Base-by-base conservation (phyloP, 2,329 filamentous ascomycete genomes). In the Hymenoscyphus linearis region DNA sequence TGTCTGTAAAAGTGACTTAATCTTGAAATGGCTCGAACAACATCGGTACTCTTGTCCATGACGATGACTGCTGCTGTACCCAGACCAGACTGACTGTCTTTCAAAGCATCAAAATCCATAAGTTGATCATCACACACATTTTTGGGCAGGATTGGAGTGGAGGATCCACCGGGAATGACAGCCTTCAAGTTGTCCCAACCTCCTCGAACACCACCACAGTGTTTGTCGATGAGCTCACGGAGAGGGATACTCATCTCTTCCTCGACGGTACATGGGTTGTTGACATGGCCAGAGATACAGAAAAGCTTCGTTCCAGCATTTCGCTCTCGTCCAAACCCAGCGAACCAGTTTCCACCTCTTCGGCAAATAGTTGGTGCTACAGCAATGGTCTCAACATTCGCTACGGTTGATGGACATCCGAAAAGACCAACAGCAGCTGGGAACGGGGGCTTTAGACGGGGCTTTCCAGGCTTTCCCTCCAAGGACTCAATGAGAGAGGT, bases 231-330 rank as follows among this genome's bases (percentile, higher is more conserved):
- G 66, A 99, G 86, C 78, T 99, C 95, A 52, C 90, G 88, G 63
- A 99, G 85, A 52, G 95, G 89, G 69, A 99, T 99, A 58, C 91
- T 96, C 95, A 99, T 99, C 80, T 99, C 95, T 80, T 99, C 95
- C 78, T 99, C 95, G 64, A 99, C 95, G 0, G 95, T 98, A 76
- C 86, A 91, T 59, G 95, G 95, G 81, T 98, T 96, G 84, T 99
- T 99, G 80, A 99, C 95, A 76, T 98, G 91, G 31, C 95, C 95
- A 59, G 93, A 98, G 75, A 99, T 98, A 77, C 93, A 97, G 82
- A 89, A 99, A 50, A 99, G 89, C 83, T 99, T 99, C 67, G 95
- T 99, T 72, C 95, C 95, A 71, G 91, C 85, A 80, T 99, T 99
- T 68, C 95, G 88, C 80, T 98, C 93, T 69, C 95, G 92, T 58